Evolutionary conservation across 139 green algal genomes (phyloP).

Genomic region (Haematococcus sp.): DNA sequence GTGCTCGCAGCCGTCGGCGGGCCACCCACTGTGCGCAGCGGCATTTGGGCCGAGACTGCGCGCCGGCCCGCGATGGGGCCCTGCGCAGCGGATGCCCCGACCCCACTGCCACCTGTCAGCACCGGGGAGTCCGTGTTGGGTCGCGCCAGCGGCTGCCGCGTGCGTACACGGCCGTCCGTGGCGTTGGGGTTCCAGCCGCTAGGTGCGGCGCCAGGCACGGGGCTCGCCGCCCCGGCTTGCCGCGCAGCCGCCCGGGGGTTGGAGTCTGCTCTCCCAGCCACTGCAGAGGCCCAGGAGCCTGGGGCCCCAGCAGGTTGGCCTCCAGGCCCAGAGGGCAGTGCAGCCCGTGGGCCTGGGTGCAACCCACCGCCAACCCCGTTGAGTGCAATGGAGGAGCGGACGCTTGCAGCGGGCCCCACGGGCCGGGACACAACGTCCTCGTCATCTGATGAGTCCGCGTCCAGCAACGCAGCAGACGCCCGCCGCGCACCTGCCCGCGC

Average conservation of each 20-base stretch:
- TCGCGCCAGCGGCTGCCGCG: neutral
- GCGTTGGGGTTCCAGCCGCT: neutral
- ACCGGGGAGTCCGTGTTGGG: neutral
- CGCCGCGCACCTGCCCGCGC: neutral
- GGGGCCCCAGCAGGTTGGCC: neutral
- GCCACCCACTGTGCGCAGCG: neutral
- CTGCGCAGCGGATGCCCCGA: neutral
- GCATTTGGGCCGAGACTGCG: neutral
- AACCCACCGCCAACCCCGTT: neutral
- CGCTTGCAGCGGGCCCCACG: neutral
- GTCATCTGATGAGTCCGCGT: neutral
- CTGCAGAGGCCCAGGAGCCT: neutral
- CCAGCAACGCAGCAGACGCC: neutral
- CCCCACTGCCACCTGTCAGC: neutral
- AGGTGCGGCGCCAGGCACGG: neutral
- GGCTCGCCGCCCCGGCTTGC: neutral
- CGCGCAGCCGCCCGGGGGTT: neutral
- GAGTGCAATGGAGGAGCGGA: neutral
- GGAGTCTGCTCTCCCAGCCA: neutral
- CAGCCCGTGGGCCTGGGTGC: too few relatives aligned
- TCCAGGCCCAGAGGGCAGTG: too few relatives aligned
- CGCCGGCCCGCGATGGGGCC: neutral
- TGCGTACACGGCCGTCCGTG: neutral
- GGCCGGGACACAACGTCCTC: neutral
- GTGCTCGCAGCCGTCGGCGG: neutral